A percentile compares a stretch with the other conserved stretches of the same genome.
phyloP scores from a whole-genome alignment of 1,284 basidiomycete genomes.

The Stereum hirsutum region DNA sequence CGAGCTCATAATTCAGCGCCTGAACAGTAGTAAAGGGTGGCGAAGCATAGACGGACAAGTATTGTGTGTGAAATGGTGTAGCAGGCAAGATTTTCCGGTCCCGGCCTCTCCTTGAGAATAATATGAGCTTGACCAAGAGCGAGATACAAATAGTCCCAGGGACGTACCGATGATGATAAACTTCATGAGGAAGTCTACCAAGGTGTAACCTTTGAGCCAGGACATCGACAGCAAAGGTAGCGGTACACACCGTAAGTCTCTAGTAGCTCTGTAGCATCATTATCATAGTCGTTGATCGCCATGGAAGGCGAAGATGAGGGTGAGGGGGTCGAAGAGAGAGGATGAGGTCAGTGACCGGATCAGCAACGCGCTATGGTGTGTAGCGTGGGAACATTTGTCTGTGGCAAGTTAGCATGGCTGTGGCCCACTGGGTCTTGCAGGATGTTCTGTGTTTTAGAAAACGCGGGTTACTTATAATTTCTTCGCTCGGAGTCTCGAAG shows the following conservation, averaged over 20 bases:
- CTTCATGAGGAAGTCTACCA: slow-evolving; percentile 91
- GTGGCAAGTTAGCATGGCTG: too few relatives aligned
- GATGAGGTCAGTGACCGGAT: slow-evolving; percentile 2
- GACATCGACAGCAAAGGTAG: neutral
- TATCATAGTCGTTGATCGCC: slow-evolving; percentile 55
- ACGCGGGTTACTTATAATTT: too few relatives aligned
- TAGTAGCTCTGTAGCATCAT: slow-evolving; percentile 80
- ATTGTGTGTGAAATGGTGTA: slow-evolving; percentile 95
- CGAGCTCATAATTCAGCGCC: slow-evolving; percentile 4
- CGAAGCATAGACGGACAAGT: slow-evolving; percentile 55
- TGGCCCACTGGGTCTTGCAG: too few relatives aligned
- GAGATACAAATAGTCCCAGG: slow-evolving; percentile 1
- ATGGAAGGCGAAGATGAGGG: slow-evolving; percentile 24
- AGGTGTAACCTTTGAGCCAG: neutral
- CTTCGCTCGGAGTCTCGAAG: too few relatives aligned
- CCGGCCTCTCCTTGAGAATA: slow-evolving; percentile 77
- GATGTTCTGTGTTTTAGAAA: too few relatives aligned
- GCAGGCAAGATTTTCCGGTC: slow-evolving; percentile 91
- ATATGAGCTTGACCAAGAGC: neutral
- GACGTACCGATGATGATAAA: slow-evolving; percentile 87
- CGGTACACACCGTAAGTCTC: slow-evolving; percentile 78
- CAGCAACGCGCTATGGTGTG: neutral
- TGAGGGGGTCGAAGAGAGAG: neutral
- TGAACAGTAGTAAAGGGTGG: slow-evolving; percentile 3
- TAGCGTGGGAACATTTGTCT: slow-evolving; percentile 3